Evolutionary conservation across 2,329 filamentous ascomycete species (phyloP).

Genomic region (Elsinoe ampelina): DNA sequence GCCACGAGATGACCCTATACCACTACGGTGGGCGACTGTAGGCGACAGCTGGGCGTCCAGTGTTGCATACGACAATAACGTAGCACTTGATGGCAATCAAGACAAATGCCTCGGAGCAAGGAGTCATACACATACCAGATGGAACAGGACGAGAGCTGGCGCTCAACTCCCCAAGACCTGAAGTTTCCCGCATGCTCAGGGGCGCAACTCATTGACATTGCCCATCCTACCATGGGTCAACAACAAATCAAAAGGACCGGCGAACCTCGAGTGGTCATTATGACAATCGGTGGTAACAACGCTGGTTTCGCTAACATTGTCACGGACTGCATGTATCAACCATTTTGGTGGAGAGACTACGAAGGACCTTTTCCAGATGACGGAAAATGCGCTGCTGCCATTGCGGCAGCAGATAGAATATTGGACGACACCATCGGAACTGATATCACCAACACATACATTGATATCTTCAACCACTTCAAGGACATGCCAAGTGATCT

Average conservation of each 20-base stretch:
- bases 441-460: not conserved
- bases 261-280: not conserved
- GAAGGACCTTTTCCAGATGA: not conserved
- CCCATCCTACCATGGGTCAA: not conserved
- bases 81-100: not conserved
- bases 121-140: not conserved
- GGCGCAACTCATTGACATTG: not conserved
- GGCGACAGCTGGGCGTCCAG: conserved; percentile 1
- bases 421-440: not conserved
- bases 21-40: not conserved
- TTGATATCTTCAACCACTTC: not conserved
- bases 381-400: not conserved
- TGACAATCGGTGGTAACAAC: not conserved
- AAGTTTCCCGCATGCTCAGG: not conserved
- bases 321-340: not conserved
- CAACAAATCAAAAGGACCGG: not conserved
- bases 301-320: not conserved
- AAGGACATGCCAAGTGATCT: not conserved
- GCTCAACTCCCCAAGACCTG: not conserved
- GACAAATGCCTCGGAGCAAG: not conserved
- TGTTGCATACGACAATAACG: not conserved
- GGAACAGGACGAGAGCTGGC: not conserved
- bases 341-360: not conserved
- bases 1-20: not conserved
- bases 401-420: not conserved